Percentiles rank a stretch among this genome's conserved stretches.
These are phyloP conservation scores for Diutina neorugosa DNA, from an alignment of 1,139 yeast species.

Conservation along the genomic window DNA sequence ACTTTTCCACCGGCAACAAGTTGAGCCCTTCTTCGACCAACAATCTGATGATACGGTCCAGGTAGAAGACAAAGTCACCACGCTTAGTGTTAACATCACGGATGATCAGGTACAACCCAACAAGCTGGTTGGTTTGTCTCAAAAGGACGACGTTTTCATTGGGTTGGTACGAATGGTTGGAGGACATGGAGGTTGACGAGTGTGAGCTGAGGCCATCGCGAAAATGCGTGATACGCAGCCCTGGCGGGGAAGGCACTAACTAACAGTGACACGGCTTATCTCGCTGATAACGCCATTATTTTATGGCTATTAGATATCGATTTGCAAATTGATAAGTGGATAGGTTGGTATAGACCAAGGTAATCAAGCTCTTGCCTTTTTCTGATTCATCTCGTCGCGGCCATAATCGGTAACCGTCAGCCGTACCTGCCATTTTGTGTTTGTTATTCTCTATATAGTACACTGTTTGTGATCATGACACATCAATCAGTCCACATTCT, in stretches of 20 bases:
- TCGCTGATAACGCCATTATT: background rate
- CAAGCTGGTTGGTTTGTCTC: conserved; percentile 81
- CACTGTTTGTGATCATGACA: background rate
- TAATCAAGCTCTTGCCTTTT: no score
- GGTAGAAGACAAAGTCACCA: conserved; percentile 87
- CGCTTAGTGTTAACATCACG: conserved; percentile 70
- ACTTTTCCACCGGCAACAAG: conserved; percentile 71
- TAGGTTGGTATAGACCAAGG: no score
- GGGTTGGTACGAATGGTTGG: conserved; percentile 6
- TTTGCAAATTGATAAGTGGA: no score
- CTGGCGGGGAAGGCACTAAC: background rate
- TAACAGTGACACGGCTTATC: background rate
- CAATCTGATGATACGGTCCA: conserved; percentile 86
- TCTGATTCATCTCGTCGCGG: background rate
- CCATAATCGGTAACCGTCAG: background rate
- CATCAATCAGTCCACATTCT: background rate
- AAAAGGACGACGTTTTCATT: conserved; percentile 52
- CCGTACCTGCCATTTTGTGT: background rate
- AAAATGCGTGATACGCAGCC: background rate
- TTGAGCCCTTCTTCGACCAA: conserved; percentile 92
- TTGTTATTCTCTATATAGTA: background rate
- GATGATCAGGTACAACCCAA: conserved; percentile 80
- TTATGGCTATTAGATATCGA: no score
- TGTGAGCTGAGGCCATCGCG: background rate
- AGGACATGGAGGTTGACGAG: conserved; percentile 1